Percentiles rank a stretch among this genome's conserved stretches.
phyloP scores from a whole-genome alignment of 108 stramenopile genomes.

The Cylindrotheca fusiformis region DNA sequence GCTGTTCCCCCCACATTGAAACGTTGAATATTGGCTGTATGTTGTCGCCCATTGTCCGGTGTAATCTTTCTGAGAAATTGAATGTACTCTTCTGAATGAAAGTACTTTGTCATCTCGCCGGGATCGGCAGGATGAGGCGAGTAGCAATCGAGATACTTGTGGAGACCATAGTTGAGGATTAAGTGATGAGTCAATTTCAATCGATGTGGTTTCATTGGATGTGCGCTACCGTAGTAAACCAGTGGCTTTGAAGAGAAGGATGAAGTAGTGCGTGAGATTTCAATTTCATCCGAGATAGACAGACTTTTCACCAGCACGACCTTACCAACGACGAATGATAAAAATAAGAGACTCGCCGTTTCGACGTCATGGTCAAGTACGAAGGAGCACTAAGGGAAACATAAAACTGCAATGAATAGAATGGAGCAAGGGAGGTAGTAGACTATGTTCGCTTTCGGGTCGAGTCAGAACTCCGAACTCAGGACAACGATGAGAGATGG shows the following conservation, averaged over 20 bases:
- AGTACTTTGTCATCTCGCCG: constrained; percentile 79
- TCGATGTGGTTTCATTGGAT: constrained; percentile 98
- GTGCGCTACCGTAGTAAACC: constrained; percentile 93
- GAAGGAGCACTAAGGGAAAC: no score
- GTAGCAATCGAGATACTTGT: constrained; percentile 95
- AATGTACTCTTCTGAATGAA: constrained; percentile 93
- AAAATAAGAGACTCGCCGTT: constrained; percentile 81
- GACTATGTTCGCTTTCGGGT: no score
- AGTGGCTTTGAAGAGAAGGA: constrained; percentile 12
- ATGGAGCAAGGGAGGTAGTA: no score
- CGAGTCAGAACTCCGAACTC: no score
- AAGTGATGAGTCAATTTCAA: constrained; percentile 95
- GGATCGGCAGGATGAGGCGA: constrained; percentile 82
- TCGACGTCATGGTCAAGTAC: constrained; percentile 36
- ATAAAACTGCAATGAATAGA: no score
- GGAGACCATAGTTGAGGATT: constrained; percentile 91
- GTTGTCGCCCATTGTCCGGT: constrained; percentile 78
- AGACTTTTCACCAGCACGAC: neutral
- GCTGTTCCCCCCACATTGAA: constrained; percentile 93
- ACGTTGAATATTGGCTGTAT: constrained; percentile 61
- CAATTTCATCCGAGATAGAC: neutral
- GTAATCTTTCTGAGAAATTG: constrained; percentile 80
- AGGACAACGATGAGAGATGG: no score
- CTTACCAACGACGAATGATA: constrained; percentile 90
- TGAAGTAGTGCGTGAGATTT: neutral